Evolutionary conservation across 148 eudicot genomes (phyloP), one percentile per base, ranked within the genome.

Genomic region (Suaeda aralocaspica): DNA sequence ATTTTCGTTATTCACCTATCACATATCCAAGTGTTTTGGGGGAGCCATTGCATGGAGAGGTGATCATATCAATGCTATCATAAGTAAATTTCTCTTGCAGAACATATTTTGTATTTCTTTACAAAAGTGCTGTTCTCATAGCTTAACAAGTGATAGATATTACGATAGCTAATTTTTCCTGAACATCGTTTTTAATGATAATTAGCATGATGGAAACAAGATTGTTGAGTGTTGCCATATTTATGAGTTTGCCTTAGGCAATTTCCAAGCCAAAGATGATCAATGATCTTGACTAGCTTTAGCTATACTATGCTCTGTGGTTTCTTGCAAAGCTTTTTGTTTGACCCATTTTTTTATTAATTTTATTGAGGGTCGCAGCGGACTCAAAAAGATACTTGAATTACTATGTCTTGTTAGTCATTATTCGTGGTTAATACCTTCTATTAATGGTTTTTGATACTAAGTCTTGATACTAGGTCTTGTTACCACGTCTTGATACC

Each of bases 31-130:
- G 99, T 87, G 96, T 94, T 66, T 92, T 94, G 59, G 99, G 97
- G 65, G 99, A 94, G 80, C 99, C 96, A 57, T 72, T 91, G 84
- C 92, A 91, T 80, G 99, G 99, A 80, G 99, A 94, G 99, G 99
- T 94, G 80, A 80, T 68, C 34, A 5, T 39, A 14, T 36, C 49
- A n/a, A 59, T 29, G 48, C 39, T 66, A 21, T 7, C 34, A 33
- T 63, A 49, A 66, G 51, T 56, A 53, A n/a, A 56, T 18, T 19
- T 56, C 41, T 57, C 9, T 34, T 29, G 60, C 26, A 41, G 39
- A 9, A 41, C 24, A 44, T 64, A 59, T 41, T 64, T 53, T 31
- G 10, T 64, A 31, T 19, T 64, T 31, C 31, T n/a, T 39, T 34
- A 44, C 25, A 7, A 42, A 49, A 51, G 8, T 58, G 24, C 28